Percentiles rank a stretch among this genome's conserved stretches.
These are phyloP conservation scores for Cladobotryum mycophilum DNA, from an alignment of 2,329 filamentous ascomycete species.

Conservation along the genomic window DNA sequence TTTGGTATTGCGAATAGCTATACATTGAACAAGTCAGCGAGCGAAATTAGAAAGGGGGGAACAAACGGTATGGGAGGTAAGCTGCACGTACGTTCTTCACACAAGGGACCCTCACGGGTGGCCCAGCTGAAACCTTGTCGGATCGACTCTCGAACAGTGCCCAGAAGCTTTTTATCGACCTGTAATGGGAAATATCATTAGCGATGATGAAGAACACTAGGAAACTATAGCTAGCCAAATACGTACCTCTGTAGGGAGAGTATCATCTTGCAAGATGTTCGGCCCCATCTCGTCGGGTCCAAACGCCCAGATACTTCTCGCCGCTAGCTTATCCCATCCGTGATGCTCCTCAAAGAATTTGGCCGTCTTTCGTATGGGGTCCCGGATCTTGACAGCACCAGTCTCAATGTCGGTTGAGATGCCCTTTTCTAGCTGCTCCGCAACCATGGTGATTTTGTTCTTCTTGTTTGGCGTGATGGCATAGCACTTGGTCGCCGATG, in stretches of 20 bases:
- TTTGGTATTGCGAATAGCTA: constrained; percentile 93
- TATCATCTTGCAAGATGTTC: constrained; percentile 96
- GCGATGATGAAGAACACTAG: background rate
- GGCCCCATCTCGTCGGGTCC: constrained; percentile 91
- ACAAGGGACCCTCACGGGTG: constrained; percentile 87
- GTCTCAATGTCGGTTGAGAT: constrained; percentile 93
- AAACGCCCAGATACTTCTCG: constrained; percentile 96
- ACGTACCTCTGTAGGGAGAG: constrained; percentile 74
- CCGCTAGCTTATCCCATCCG: constrained; percentile 91
- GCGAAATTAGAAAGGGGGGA: background rate
- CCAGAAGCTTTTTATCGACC: constrained; percentile 88
- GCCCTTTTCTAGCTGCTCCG: constrained; percentile 89
- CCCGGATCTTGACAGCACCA: constrained; percentile 83
- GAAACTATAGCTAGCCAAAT: background rate
- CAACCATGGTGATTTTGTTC: constrained; percentile 98
- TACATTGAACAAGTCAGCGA: background rate
- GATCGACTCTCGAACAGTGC: constrained; percentile 83
- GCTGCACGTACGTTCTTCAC: constrained; percentile 79
- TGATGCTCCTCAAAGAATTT: constrained; percentile 98
- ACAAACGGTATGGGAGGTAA: background rate
- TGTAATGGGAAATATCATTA: constrained; percentile 22
- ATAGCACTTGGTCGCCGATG: constrained; percentile 96
- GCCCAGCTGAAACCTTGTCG: constrained; percentile 97
- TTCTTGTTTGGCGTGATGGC: constrained; percentile 98
- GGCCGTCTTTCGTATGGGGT: constrained; percentile 86